Evolutionary conservation across 352 stramenopile species (phyloP), one percentile per base, ranked within the genome.

Genomic region (Peronosclerospora sorghi): DNA sequence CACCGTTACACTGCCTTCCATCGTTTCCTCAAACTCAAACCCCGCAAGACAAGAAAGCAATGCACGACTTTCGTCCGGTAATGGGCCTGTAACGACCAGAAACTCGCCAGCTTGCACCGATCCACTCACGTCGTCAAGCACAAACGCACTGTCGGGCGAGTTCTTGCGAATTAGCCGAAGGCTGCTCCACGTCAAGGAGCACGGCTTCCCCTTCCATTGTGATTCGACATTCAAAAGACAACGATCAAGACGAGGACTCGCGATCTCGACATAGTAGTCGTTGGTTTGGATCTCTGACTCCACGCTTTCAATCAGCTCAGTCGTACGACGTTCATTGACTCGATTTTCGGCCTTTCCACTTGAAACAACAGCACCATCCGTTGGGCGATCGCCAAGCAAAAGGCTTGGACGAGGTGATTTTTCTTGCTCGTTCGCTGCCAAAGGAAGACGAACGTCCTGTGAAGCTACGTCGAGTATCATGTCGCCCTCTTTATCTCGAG

Each of bases 41-140:
- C 89, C 63, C 0, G 91, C 84, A 40, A 98, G 86, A 15, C 96
- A 93, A 44, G 96, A 89, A 8, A 96, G 73, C 10, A 97, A 60
- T 4, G 91, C 96, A 1, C 77, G 86, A 45, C 96, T 96, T 9
- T 90, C 83, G 69, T 97, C 89, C 6, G 96, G 73, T 5, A 97
- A 71, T 1, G 90, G 96, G n/a, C 83, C 96, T 54, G 97, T 97
- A 8, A 89, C 62, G 0, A 83, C 70, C 15, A 83, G 35, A 27
- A 87, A 73, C 35, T 71, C 55, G 0, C 75, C 56, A 19, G 72
- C 57, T 4, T 42, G 44, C 10, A 74, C 56, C 0, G 47, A 53
- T 1, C 72, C 75, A 27, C 45, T 73, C 8, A 86, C 48, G n/a
- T 65, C 30, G 20, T 64, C 48, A 1, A 89, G 56, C 2, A 89